Conservation (phyloP, 2,329 filamentous ascomycete genomes). For the Alternaria infectoria region DNA sequence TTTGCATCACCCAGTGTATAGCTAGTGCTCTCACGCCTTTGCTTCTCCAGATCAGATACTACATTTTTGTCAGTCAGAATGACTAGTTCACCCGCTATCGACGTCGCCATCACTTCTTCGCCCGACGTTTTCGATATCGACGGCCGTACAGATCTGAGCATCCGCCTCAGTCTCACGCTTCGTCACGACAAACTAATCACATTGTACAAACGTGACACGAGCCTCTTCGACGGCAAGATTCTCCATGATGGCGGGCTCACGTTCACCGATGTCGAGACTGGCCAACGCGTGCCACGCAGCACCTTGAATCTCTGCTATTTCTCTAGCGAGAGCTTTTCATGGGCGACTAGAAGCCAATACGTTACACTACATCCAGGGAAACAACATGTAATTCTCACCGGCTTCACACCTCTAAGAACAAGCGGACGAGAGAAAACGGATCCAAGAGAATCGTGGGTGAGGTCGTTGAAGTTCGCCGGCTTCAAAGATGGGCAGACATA, state of each 20-base stretch:
- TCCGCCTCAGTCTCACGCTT: background rate
- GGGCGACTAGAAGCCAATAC: background rate
- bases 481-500: background rate
- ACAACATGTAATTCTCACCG: background rate
- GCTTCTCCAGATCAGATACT: background rate
- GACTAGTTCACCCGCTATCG: background rate
- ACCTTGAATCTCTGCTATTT: background rate
- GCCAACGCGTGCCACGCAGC: background rate
- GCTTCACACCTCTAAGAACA: background rate
- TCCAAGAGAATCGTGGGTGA: background rate
- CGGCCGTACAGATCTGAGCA: background rate
- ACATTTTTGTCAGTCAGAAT: background rate
- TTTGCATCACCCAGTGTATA: background rate
- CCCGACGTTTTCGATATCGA: conserved; percentile 2
- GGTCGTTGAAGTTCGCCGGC: background rate
- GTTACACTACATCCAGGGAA: background rate
- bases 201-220: background rate
- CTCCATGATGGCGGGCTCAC: background rate
- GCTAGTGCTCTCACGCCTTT: background rate
- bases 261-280: conserved; percentile 1
- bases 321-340: background rate
- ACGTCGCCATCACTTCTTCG: background rate
- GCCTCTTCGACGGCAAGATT: conserved; percentile 3
- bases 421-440: background rate
- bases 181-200: background rate